Conservation (phyloP, 2,329 filamentous ascomycete species). For the Falciphora oryzae region DNA sequence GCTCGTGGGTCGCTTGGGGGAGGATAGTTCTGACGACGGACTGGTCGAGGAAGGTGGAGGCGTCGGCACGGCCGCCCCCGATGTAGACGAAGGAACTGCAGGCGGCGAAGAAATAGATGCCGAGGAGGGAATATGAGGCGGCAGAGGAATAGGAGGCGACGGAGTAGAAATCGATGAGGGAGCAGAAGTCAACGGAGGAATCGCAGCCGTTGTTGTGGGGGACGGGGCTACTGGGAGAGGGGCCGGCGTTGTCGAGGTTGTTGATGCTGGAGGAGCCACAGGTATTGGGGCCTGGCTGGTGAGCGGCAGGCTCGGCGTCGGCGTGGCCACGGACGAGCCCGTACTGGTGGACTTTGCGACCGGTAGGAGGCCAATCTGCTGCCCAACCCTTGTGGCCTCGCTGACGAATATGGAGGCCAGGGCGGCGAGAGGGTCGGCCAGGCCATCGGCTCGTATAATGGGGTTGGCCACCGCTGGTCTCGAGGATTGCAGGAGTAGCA, state of each 20-base stretch:
- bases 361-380: constrained; percentile 3
- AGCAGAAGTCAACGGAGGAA: background rate
- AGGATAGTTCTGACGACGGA: background rate
- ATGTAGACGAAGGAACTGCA: background rate
- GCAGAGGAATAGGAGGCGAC: background rate
- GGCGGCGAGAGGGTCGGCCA: background rate
- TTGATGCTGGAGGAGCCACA: background rate
- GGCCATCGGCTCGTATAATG: background rate
- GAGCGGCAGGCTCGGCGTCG: background rate
- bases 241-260: background rate
- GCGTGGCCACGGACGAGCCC: background rate
- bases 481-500: background rate
- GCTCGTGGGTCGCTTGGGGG: background rate
- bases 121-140: background rate
- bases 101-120: background rate
- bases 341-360: background rate
- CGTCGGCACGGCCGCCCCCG: background rate
- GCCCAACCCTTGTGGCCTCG: background rate
- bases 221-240: background rate
- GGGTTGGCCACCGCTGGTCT: no score
- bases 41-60: background rate
- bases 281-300: background rate
- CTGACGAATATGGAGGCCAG: background rate
- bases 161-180: background rate
- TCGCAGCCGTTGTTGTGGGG: background rate